Evolutionary conservation across 768 basidiomycete species (phyloP), one percentile per base, ranked within the genome.

Genomic region (Suillus alpinus): DNA sequence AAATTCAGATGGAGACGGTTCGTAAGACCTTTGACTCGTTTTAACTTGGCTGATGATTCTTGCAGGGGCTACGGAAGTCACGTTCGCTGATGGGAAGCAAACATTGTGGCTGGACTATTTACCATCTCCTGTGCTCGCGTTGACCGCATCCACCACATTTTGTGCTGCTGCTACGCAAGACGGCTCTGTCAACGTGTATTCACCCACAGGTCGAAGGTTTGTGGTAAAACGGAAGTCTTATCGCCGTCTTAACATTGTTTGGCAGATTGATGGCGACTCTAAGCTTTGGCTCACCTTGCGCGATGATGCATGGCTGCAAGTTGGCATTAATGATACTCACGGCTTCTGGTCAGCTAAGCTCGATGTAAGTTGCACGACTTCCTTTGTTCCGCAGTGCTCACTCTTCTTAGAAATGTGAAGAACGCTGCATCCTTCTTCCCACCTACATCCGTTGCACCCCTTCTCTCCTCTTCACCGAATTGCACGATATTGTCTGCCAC

Each of bases 41-140:
- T n/a, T 34, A 7, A 18, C 16, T 2, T 62, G 56, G 14, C 31
- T 43, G 41, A 57, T 47, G 37, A 16, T 59, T 40, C 26, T 32
- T 32, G 8, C 60, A 87, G 89, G 81, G n/a, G 78, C 81, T 4
- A 82, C 83, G 18, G 93, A 94, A 67, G 80, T 98, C 16, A 75
- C 83, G 6, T 86, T 86, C 61, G 75, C 83, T 58, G 83, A 77
- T 67, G 81, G 83, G 37, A 87, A 86, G 75, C 83, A 88, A 61
- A 89, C 86, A 12, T 86, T 90, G 58, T 98, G 95, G 94, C 73
- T 95, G 47, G 95, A 98, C 73, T 98, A 91, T 74, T 68, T 96
- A 8, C 86, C 91, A 1, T 84, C 83, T 2, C 87, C 89, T 29
- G 86, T 85, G n/a, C 71, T 95, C 16, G 77, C 80, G 1, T 68